Conservation (phyloP, 192 early-diverging fungal species). For the Coemansia sp. region DNA sequence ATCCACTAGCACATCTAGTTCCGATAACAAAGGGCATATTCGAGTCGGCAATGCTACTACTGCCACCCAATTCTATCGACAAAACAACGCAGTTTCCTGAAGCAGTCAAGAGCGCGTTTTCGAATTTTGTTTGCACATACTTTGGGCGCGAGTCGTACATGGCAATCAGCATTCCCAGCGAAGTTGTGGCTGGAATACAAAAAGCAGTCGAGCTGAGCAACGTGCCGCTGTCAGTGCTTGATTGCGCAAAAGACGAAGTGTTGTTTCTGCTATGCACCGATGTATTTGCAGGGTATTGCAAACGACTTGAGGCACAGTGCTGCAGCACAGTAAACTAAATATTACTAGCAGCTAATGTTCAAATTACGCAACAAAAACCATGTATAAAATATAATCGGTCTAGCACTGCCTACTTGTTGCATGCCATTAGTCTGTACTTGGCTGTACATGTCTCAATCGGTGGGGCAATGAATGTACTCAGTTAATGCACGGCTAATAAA, state of each 20-base stretch:
- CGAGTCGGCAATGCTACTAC: slow-evolving; percentile 36
- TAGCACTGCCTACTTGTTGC: not conserved
- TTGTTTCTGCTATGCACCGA: slow-evolving; percentile 47
- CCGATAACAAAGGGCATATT: slow-evolving; percentile 46
- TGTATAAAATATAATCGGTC: not conserved
- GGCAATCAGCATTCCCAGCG: slow-evolving; percentile 35
- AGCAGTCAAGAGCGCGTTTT: slow-evolving; percentile 24
- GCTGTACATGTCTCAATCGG: slow-evolving; percentile 67
- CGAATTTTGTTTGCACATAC: slow-evolving; percentile 31
- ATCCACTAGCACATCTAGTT: slow-evolving; percentile 13
- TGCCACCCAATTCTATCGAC: slow-evolving; percentile 24
- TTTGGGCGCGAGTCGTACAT: slow-evolving; percentile 26
- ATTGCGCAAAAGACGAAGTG: slow-evolving; percentile 48
- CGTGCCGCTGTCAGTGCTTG: slow-evolving; percentile 35
- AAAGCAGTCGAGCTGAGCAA: slow-evolving; percentile 24
- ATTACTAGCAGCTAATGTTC: not conserved
- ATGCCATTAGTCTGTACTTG: slow-evolving; percentile 61
- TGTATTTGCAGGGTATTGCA: slow-evolving; percentile 34
- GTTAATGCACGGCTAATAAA: slow-evolving; percentile 49
- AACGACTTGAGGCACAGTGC: slow-evolving; percentile 18
- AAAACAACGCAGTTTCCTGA: slow-evolving; percentile 34
- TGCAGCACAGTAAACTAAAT: not conserved
- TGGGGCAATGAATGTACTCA: slow-evolving; percentile 58
- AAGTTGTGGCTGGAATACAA: slow-evolving; percentile 23
- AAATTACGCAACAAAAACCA: not conserved